Conservation (phyloP, 2,329 filamentous ascomycete species). For the Nothophoma quercina region DNA sequence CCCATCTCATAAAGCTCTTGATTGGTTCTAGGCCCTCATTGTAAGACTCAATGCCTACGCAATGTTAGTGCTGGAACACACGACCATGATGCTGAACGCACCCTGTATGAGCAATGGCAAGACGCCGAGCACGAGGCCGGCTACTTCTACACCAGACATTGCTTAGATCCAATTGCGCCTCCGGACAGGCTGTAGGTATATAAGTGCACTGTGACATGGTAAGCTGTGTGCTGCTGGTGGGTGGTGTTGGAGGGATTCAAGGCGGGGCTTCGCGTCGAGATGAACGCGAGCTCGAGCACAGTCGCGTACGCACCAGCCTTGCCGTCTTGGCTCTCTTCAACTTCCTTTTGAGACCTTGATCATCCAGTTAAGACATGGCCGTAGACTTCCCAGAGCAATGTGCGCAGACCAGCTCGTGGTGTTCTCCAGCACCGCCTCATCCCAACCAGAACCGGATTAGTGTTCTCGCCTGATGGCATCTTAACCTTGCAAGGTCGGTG, state of each 20-base stretch:
- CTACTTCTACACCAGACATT: conserved; percentile 45
- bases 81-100: conserved; percentile 6
- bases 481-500: no score
- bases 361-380: neutral
- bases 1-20: conserved; percentile 48
- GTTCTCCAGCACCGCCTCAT: conserved; percentile 14
- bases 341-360: neutral
- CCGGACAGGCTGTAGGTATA: neutral
- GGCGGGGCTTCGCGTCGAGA: conserved; percentile 18
- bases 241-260: conserved; percentile 6
- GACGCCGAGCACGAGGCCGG: conserved; percentile 47
- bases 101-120: conserved; percentile 50
- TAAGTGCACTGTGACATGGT: conserved; percentile 19
- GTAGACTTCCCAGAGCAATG: neutral
- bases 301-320: conserved; percentile 8
- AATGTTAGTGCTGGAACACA: neutral
- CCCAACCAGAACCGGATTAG: conserved; percentile 13
- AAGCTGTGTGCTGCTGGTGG: no score
- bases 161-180: no score
- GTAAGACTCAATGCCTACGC: conserved; percentile 45
- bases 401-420: neutral
- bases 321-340: neutral
- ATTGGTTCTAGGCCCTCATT: conserved; percentile 51
- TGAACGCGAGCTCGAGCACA: conserved; percentile 1
- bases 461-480: conserved; percentile 8